phyloP scores from a whole-genome alignment of 345 rosid genomes.

The Salix suchowensis region DNA sequence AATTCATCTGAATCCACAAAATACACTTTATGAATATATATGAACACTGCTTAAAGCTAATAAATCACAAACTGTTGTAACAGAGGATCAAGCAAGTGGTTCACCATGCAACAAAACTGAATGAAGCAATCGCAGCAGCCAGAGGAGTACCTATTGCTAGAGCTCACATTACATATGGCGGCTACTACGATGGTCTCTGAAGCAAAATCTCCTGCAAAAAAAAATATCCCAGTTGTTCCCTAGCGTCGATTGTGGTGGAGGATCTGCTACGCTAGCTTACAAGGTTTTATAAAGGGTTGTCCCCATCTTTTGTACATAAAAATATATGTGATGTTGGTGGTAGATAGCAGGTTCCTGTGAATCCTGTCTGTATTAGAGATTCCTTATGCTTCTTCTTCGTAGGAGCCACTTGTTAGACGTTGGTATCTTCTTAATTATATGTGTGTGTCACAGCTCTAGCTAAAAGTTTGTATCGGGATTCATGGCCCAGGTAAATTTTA shows the following conservation, averaged over 20 bases:
- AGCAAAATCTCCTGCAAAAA: background rate
- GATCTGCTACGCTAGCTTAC: background rate
- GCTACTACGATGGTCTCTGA: constrained; percentile 58
- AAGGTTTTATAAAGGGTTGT: background rate
- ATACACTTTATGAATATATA: too few species aligned
- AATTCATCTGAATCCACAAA: too few species aligned
- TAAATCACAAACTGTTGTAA: background rate
- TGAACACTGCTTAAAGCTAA: background rate
- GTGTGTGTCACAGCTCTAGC: background rate
- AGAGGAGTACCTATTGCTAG: constrained; percentile 66
- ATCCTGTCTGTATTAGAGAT: constrained; percentile 14
- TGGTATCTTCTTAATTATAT: background rate
- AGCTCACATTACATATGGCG: constrained; percentile 77
- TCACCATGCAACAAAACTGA: constrained; percentile 52
- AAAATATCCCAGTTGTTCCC: background rate
- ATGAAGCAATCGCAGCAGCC: constrained; percentile 60
- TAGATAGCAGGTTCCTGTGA: constrained; percentile 12
- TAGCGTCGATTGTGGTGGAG: constrained; percentile 4
- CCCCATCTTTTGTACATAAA: constrained; percentile 13
- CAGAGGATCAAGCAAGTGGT: constrained; percentile 78
- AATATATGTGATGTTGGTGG: background rate
- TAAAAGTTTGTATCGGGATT: background rate
- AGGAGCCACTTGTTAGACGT: background rate
- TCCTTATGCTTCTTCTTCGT: background rate
- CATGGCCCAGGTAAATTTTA: background rate